phyloP scores from a whole-genome alignment of 768 basidiomycete species.

The Hydnomerulius pinastri region DNA sequence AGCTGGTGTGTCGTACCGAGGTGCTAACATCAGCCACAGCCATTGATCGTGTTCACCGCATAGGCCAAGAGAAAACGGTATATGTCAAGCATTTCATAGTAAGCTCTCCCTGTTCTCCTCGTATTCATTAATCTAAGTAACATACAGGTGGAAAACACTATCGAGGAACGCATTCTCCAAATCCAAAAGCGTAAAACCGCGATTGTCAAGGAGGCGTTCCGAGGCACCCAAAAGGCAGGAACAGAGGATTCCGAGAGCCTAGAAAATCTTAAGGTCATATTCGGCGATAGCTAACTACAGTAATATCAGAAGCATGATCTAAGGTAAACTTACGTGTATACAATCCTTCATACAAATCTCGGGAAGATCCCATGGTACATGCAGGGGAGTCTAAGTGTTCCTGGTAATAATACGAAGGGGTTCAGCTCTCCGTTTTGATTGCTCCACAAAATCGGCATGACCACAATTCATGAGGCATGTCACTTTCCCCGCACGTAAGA shows the following conservation, averaged over 20 bases:
- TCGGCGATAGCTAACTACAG: constrained; percentile 5
- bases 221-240: constrained; percentile 47
- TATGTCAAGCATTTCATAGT: constrained; percentile 87
- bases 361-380: not conserved
- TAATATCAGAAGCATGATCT: constrained; percentile 1
- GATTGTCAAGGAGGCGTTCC: constrained; percentile 83
- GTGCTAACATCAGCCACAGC: constrained; percentile 43
- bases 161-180: constrained; percentile 76
- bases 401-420: not conserved
- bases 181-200: constrained; percentile 89
- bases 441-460: constrained; percentile 73
- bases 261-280: constrained; percentile 35
- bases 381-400: no score
- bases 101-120: constrained; percentile 18
- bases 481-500: constrained; percentile 58
- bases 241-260: constrained; percentile 68
- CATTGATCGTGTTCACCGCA: constrained; percentile 83
- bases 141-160: constrained; percentile 64
- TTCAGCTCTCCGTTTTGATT: constrained; percentile 49
- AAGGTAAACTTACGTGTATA: not conserved
- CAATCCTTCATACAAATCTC: not conserved
- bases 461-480: constrained; percentile 69
- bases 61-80: constrained; percentile 81
- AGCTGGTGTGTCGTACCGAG: not conserved
- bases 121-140: not conserved